These are phyloP conservation scores for Globisporangium cystogenes DNA, from an alignment of 352 stramenopile genomes.

Conservation along the genomic window DNA sequence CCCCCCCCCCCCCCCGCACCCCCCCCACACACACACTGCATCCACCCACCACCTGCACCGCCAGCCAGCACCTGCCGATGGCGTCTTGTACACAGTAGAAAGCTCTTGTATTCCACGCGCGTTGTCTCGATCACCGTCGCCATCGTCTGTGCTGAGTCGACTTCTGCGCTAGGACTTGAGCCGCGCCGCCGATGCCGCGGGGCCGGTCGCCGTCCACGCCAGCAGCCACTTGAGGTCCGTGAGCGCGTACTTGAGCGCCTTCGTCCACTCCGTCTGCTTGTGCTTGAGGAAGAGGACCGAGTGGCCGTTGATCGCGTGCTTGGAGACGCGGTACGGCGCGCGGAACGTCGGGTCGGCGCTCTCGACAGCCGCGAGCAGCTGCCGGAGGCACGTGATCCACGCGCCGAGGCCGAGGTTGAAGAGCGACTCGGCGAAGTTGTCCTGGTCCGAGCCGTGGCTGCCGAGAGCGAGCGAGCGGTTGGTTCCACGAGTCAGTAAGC, in stretches of 20 bases:
- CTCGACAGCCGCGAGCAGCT: conserved; percentile 58
- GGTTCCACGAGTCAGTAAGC: not conserved
- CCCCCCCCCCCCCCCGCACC: not conserved
- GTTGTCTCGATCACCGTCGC: not conserved
- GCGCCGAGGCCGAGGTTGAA: conserved; percentile 83
- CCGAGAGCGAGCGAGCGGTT: conserved; percentile 19
- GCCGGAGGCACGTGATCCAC: conserved; percentile 70
- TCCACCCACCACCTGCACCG: not conserved
- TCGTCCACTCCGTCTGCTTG: conserved; percentile 82
- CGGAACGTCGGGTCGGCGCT: conserved; percentile 49
- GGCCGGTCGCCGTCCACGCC: conserved; percentile 29
- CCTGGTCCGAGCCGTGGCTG: conserved; percentile 78
- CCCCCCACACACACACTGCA: too few relatives aligned
- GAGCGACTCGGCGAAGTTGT: conserved; percentile 80
- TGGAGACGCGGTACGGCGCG: conserved; percentile 78
- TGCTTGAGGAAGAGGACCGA: conserved; percentile 78
- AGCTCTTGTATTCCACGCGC: not conserved
- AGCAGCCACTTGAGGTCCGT: conserved; percentile 86
- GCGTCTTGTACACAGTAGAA: conserved; percentile 14
- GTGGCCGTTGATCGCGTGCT: conserved; percentile 60
- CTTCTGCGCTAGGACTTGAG: conserved; percentile 11
- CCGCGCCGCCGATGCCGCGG: conserved; percentile 36
- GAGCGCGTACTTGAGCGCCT: conserved; percentile 79
- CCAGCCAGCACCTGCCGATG: too few relatives aligned
- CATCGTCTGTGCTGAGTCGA: not conserved